Evolutionary conservation across 768 basidiomycete genomes (phyloP), one percentile per base, ranked within the genome.

Genomic region (Rhodotorula paludigena): DNA sequence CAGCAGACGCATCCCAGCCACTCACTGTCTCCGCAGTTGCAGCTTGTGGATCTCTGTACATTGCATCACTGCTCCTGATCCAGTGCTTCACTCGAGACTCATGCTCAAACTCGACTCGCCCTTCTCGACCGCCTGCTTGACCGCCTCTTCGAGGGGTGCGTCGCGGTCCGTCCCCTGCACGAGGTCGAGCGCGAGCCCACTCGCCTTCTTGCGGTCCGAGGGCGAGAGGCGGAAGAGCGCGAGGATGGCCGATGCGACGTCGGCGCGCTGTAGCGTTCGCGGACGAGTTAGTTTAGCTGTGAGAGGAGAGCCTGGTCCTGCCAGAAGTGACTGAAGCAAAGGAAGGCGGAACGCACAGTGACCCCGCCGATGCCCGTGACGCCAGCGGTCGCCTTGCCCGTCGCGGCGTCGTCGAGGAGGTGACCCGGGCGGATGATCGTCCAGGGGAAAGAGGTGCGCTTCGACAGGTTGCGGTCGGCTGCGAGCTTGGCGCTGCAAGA

Each of bases 381-480:
- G 5, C 87, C 87, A 52, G 87, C 78, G 41, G 78, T 73, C 0
- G 81, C 83, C 41, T 78, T 83, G 1, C 84, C 85, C 5, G 80
- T 82, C 0, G 84, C 84, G 0, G 82, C 79, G 4, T 80, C 79
- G 57, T 85, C 80, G 0, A 77, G 80, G n/a, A 88, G 76, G 5
- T 71, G 72, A n/a, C 84, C 84, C n/a, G 87, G 86, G 15, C 86
- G 84, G 39, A 88, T 77, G 44, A 88, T 85, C 5, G 84, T 84
- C 84, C 84, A 88, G 59, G 84, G 81, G 79, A 88, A 86, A 1
- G 81, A 76, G 28, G 81, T 82, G 32, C 86, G 83, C 61, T 79
- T 63, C 53, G 76, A 76, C 42, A 83, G 77, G 69, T 81, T 76
- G 55, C 78, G 75, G 74, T 82, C 81, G 5, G 82, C 82, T 38